Percentiles rank a stretch among this genome's conserved stretches.
Conservation (phyloP, 1,284 basidiomycete genomes). For the Leucoagaricus sp. region DNA sequence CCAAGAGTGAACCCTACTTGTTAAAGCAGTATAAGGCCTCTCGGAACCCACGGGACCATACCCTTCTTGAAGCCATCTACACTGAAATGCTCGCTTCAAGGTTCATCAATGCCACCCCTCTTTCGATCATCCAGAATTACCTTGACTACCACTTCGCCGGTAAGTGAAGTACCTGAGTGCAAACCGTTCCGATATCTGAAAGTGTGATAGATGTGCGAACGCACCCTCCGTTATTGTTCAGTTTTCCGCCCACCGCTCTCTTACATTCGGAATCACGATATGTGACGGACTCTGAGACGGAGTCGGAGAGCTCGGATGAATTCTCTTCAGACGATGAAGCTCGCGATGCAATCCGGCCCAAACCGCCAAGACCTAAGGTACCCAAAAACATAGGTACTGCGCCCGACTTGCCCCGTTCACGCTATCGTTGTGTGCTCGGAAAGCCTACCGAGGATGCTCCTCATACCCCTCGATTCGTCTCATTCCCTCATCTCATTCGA, state of each 20-base stretch:
- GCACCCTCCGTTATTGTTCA: slow-evolving; percentile 58
- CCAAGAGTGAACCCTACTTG: slow-evolving; percentile 27
- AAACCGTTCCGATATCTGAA: background rate
- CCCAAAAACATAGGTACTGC: background rate
- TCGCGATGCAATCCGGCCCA: slow-evolving; percentile 34
- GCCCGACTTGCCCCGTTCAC: background rate
- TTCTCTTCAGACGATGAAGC: slow-evolving; percentile 33
- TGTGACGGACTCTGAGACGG: slow-evolving; percentile 11
- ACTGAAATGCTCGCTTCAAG: slow-evolving; percentile 62
- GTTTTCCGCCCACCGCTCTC: slow-evolving; percentile 48
- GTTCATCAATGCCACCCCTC: slow-evolving; percentile 65
- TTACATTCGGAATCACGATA: slow-evolving; percentile 11
- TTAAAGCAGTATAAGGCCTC: slow-evolving; percentile 39
- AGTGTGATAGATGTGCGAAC: slow-evolving; percentile 54
- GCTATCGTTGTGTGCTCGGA: slow-evolving; percentile 5
- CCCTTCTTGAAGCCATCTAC: slow-evolving; percentile 63
- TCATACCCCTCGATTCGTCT: slow-evolving; percentile 33
- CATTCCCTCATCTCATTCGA: slow-evolving; percentile 34
- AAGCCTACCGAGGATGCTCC: background rate
- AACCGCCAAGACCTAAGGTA: slow-evolving; percentile 15
- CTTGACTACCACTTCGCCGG: slow-evolving; percentile 63
- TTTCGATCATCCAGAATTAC: slow-evolving; percentile 59
- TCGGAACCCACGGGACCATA: slow-evolving; percentile 66
- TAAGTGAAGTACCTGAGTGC: slow-evolving; percentile 24
- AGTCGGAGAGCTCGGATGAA: slow-evolving; percentile 13